phyloP scores from a whole-genome alignment of 2,329 filamentous ascomycete genomes.

The Uncinocarpus reesii region DNA sequence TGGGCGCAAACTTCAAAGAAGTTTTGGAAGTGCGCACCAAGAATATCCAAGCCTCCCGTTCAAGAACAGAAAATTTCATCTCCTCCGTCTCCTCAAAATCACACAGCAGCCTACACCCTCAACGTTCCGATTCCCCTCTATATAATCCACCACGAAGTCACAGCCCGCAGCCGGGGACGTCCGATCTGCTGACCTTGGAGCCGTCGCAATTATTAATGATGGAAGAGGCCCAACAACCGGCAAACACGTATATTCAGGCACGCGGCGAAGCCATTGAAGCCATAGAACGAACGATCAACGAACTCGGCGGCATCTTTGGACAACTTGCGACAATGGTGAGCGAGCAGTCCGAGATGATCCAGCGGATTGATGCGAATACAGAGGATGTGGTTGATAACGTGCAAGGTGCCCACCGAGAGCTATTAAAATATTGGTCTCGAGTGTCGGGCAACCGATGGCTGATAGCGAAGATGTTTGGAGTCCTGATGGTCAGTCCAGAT shows the following conservation, averaged over 20 bases:
- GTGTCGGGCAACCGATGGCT: conserved; percentile 94
- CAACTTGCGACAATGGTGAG: conserved; percentile 94
- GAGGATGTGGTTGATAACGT: conserved; percentile 98
- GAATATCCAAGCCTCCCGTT: conserved; percentile 90
- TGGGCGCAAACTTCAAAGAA: conserved; percentile 93
- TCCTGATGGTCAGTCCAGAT: conserved; percentile 58
- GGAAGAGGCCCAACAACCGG: conserved; percentile 83
- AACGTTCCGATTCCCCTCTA: conserved; percentile 71
- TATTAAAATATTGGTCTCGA: conserved; percentile 93
- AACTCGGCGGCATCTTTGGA: conserved; percentile 84
- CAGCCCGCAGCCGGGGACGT: conserved; percentile 48
- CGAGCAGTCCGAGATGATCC: conserved; percentile 95
- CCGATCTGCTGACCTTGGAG: conserved; percentile 73
- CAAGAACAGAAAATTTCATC: conserved; percentile 92
- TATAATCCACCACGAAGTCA: conserved; percentile 68
- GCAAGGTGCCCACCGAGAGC: conserved; percentile 84
- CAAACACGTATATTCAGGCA: conserved; percentile 84
- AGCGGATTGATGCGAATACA: conserved; percentile 92
- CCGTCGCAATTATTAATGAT: conserved; percentile 73
- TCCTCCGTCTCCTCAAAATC: conserved; percentile 74
- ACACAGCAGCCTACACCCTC: conserved; percentile 51
- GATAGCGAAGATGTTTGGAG: conserved; percentile 69
- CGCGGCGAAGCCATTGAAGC: conserved; percentile 92
- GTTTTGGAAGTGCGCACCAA: conserved; percentile 92
- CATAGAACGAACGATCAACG: conserved; percentile 88